Evolutionary conservation across 2,329 filamentous ascomycete species (phyloP), one percentile per base, ranked within the genome.

Genomic region (Penicillium crustosum): DNA sequence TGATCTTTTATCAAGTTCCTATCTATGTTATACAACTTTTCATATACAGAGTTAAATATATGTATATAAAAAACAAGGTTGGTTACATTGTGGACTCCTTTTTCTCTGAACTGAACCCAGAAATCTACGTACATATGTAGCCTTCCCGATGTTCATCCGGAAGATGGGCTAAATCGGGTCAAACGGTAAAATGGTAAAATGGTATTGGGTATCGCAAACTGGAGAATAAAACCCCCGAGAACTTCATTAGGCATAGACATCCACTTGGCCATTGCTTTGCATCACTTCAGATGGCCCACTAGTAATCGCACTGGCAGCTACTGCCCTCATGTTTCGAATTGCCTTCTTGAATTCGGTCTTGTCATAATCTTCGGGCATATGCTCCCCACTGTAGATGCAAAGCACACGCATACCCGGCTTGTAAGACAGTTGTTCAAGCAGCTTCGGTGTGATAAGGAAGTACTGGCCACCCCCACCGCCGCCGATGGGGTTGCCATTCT

Each of bases 361-460:
- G 13, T 59, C 59, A 43, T 76, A 74, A 53, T 77, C 72, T 7
- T 68, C 59, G 10, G 78, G 78, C 75, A 81, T 78, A 59, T 79
- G 75, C 61, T 96, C 91, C 48, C 94, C 94, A 71, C 89, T 94
- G 59, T 92, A 91, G 72, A 99, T 97, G 73, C 92, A 95, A 66
- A 97, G 84, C 35, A 97, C 87, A 68, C 88, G 91, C 93, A 99
- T 99, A 64, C 92, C 89, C 54, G 84, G 82, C 72, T 96, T 90
- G 74, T 97, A 99, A 65, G 87, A 86, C 58, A 99, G 79, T 12
- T 90, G 6, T 87, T 89, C 59, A 99, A 99, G 85, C 60, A 99
- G 81, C 78, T 99, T 99, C 5, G 94, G 94, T 43, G 94, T 99
- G 78, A 99, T 96, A 62, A 99, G 86, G 79, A 99, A 99, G 78